These are phyloP conservation scores for Lipomyces oligophaga DNA, from an alignment of 805 yeast genomes.

Conservation along the genomic window DNA sequence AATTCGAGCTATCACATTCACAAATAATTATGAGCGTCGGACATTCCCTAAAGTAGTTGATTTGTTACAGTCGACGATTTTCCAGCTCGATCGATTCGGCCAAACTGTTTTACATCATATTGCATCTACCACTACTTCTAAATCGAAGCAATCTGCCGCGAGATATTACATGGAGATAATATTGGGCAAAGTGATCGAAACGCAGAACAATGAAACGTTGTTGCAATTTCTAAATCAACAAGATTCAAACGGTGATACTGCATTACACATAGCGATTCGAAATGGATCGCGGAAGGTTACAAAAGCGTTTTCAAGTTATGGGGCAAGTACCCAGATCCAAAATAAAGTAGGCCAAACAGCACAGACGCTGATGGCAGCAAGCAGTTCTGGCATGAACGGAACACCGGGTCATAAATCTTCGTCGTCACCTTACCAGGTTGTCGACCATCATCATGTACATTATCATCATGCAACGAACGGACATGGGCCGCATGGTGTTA, in stretches of 20 bases:
- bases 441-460: slow-evolving; percentile 1
- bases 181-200: slow-evolving; percentile 66
- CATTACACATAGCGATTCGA: slow-evolving; percentile 71
- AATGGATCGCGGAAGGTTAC: slow-evolving; percentile 48
- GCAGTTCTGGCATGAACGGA: slow-evolving; percentile 1
- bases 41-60: slow-evolving; percentile 78
- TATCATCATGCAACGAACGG: neutral
- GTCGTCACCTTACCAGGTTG: slow-evolving; percentile 23
- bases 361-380: slow-evolving; percentile 36
- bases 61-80: slow-evolving; percentile 68
- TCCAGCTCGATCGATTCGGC: slow-evolving; percentile 65
- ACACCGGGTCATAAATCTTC: slow-evolving; percentile 13
- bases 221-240: slow-evolving; percentile 56
- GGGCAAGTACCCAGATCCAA: slow-evolving; percentile 46
- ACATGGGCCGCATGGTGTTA: neutral
- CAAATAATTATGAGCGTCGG: slow-evolving; percentile 77
- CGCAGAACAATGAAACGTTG: slow-evolving; percentile 55
- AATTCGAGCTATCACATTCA: slow-evolving; percentile 78
- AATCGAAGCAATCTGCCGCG: slow-evolving; percentile 70
- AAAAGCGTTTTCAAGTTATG: slow-evolving; percentile 45
- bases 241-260: slow-evolving; percentile 81
- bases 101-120: slow-evolving; percentile 86
- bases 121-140: slow-evolving; percentile 62
- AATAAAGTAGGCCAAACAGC: slow-evolving; percentile 44
- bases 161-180: slow-evolving; percentile 75